A percentile compares a stretch with the other conserved stretches of the same genome.
Evolutionary conservation across 2,329 filamentous ascomycete species (phyloP).

Genomic region (Neophaeococcomyces mojaviensis): DNA sequence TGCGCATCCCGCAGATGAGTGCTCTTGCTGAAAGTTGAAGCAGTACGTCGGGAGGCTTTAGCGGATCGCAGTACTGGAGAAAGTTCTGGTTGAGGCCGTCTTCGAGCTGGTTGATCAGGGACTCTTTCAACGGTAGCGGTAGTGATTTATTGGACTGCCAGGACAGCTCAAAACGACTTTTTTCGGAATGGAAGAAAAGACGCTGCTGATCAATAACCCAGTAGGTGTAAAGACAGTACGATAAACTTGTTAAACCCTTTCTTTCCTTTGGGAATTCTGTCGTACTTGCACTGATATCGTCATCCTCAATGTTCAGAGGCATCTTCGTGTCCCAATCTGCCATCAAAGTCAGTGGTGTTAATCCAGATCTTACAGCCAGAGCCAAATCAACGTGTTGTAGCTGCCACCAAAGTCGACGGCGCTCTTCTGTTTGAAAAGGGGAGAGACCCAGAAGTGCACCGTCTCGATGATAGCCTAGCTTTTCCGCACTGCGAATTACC

Average conservation of each 20-base stretch:
- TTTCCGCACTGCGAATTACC: conserved; percentile 16
- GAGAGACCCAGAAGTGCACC: conserved; percentile 12
- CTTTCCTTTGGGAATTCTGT: conserved; percentile 8
- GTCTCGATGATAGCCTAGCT: conserved; percentile 16
- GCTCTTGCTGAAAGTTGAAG: conserved; percentile 35
- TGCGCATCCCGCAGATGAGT: conserved; percentile 9
- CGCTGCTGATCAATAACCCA: conserved; percentile 9
- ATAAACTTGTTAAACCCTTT: conserved; percentile 13
- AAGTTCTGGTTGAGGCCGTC: conserved; percentile 49
- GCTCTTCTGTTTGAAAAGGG: conserved; percentile 16
- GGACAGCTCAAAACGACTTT: conserved; percentile 7
- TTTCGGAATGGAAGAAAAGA: neutral
- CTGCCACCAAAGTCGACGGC: conserved; percentile 19
- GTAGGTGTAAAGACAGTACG: conserved; percentile 7
- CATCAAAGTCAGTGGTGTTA: conserved; percentile 9
- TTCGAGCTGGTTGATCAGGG: conserved; percentile 36
- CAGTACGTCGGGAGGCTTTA: conserved; percentile 29
- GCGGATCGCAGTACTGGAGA: conserved; percentile 45
- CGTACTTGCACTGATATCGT: conserved; percentile 9
- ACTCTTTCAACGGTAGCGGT: conserved; percentile 18
- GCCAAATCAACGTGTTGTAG: conserved; percentile 13
- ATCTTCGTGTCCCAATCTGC: conserved; percentile 9
- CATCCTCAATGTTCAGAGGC: conserved; percentile 13
- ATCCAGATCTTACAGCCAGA: conserved; percentile 10
- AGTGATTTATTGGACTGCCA: conserved; percentile 4